A percentile compares a stretch with the other conserved stretches of the same genome.
Conservation (phyloP, 1,139 yeast genomes). For the Suzukiozyma palmioleophila region DNA sequence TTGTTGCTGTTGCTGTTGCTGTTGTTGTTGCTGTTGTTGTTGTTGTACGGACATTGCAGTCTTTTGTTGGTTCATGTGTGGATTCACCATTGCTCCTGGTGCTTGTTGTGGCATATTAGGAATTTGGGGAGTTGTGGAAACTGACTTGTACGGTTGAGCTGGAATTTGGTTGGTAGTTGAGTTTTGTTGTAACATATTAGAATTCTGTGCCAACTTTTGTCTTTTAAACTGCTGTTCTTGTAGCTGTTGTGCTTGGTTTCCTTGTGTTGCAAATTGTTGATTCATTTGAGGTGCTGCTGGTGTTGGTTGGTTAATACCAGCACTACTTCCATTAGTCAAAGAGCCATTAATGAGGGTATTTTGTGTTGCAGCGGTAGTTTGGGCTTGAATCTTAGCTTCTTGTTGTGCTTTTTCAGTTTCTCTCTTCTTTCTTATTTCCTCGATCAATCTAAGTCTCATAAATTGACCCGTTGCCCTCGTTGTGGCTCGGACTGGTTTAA, state of each 20-base stretch:
- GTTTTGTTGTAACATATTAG: slow-evolving; percentile 1
- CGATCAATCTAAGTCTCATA: slow-evolving; percentile 45
- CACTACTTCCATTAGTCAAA: slow-evolving; percentile 7
- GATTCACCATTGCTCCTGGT: slow-evolving; percentile 11
- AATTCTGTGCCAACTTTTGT: slow-evolving; percentile 10
- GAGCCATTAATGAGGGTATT: slow-evolving; percentile 5
- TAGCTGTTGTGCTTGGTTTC: slow-evolving; percentile 11
- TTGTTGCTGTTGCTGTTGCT: slow-evolving; percentile 10
- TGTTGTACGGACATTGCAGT: slow-evolving; percentile 11
- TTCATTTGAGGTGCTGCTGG: slow-evolving; percentile 7
- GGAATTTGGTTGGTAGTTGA: neutral
- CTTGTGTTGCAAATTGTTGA: slow-evolving; percentile 15
- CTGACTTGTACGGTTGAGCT: neutral
- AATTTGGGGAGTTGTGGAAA: slow-evolving; percentile 5
- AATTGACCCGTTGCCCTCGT: slow-evolving; percentile 39
- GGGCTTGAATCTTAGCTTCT: slow-evolving; percentile 32
- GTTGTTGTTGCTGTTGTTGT: slow-evolving; percentile 11
- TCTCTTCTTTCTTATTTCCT: slow-evolving; percentile 42
- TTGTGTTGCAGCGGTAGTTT: slow-evolving; percentile 16
- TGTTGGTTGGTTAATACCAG: slow-evolving; percentile 9
- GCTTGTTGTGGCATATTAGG: slow-evolving; percentile 5
- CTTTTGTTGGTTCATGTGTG: slow-evolving; percentile 8
- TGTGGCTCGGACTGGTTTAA: slow-evolving; percentile 11
- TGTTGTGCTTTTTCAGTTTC: slow-evolving; percentile 43
- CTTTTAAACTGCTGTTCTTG: slow-evolving; percentile 17